phyloP scores from a whole-genome alignment of 2,329 filamentous ascomycete species.

The Amauroascus niger region DNA sequence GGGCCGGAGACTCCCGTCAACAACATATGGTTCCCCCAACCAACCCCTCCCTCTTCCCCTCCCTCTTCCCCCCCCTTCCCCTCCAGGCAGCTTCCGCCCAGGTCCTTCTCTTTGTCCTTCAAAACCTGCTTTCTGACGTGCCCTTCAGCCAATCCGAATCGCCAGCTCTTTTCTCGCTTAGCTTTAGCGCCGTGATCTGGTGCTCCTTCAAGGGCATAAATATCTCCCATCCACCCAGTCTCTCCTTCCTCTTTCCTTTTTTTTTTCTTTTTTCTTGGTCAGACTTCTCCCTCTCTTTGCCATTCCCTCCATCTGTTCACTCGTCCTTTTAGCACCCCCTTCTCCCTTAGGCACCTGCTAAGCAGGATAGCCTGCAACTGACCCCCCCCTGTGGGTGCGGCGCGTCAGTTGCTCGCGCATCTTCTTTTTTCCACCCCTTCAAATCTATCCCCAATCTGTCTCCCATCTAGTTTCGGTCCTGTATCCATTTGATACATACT shows the following conservation, averaged over 20 bases:
- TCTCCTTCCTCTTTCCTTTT: not conserved
- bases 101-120: not conserved
- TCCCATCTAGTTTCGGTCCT: too few species aligned
- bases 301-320: too few species aligned
- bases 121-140: not conserved
- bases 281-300: too few species aligned
- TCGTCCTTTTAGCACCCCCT: too few species aligned
- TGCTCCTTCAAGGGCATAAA: constrained; percentile 10
- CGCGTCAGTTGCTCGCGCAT: too few species aligned
- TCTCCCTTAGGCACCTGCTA: too few species aligned
- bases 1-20: constrained; percentile 4
- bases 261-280: not conserved
- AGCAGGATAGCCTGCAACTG: too few species aligned
- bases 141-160: constrained; percentile 6
- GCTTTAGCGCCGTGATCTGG: constrained; percentile 9
- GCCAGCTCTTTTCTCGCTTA: constrained; percentile 8
- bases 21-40: not conserved
- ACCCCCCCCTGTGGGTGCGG: too few species aligned
- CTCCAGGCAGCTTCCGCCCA: not conserved
- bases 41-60: too few species aligned
- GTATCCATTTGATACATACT: too few species aligned
- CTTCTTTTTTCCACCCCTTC: too few species aligned
- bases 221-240: constrained; percentile 5
- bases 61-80: not conserved
- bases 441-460: too few species aligned